These are phyloP conservation scores for Kwoniella newhampshirensis DNA, from an alignment of 768 basidiomycete genomes.

Conservation along the genomic window DNA sequence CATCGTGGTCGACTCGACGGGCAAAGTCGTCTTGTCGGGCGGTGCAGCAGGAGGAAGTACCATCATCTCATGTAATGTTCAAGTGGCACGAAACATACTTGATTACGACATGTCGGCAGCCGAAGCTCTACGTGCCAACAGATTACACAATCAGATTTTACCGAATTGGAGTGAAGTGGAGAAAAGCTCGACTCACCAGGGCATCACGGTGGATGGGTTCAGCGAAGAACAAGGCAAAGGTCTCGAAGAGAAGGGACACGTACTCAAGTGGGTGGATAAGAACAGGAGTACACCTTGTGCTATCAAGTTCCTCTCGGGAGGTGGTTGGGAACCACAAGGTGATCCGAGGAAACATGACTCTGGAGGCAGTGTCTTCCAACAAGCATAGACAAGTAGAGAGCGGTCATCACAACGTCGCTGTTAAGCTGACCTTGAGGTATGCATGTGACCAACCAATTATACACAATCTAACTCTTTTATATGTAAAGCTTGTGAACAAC, in stretches of 20 bases:
- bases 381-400: too few species aligned
- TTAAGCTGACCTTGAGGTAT: too few species aligned
- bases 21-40: slow-evolving; percentile 31
- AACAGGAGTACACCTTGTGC: slow-evolving; percentile 35
- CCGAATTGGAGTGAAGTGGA: slow-evolving; percentile 38
- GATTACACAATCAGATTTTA: slow-evolving; percentile 46
- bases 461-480: too few species aligned
- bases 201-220: slow-evolving; percentile 29
- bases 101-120: slow-evolving; percentile 34
- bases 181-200: slow-evolving; percentile 9
- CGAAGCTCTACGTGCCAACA: slow-evolving; percentile 31
- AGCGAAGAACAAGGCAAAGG: slow-evolving; percentile 26
- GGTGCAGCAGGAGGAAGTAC: slow-evolving; percentile 46
- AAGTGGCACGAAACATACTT: slow-evolving; percentile 40
- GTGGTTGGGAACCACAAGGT: slow-evolving; percentile 29
- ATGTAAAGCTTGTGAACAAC: too few species aligned
- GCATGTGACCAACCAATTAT: too few species aligned
- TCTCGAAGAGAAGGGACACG: slow-evolving; percentile 35
- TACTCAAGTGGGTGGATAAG: slow-evolving; percentile 29
- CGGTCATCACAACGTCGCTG: too few species aligned
- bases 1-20: slow-evolving; percentile 31
- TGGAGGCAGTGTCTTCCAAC: slow-evolving; percentile 29
- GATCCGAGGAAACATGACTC: slow-evolving; percentile 32
- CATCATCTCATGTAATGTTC: slow-evolving; percentile 42
- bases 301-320: slow-evolving; percentile 17